Evolutionary conservation across 345 rosid genomes (phyloP).

Genomic region (Murraya koenigii): DNA sequence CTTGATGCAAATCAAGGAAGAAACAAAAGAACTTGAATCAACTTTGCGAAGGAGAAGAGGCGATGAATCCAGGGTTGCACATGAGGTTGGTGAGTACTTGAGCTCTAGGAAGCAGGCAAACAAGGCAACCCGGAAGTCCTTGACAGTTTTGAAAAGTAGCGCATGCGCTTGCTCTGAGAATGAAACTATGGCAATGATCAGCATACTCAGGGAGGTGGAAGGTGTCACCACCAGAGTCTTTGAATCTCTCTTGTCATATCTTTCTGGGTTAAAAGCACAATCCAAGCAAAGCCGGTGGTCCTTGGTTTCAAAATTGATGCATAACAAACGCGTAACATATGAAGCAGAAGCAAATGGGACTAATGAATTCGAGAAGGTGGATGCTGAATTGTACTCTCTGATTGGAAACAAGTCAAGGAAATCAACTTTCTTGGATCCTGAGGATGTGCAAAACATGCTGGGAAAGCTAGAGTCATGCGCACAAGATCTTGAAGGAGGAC

Average conservation of each 20-base stretch:
- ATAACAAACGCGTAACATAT: constrained; percentile 3
- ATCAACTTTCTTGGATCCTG: neutral
- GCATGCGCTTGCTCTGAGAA: neutral
- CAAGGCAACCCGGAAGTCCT: constrained; percentile 31
- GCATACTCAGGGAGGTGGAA: constrained; percentile 32
- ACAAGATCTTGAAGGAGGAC: constrained; percentile 14
- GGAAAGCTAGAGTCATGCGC: constrained; percentile 7
- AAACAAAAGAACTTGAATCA: constrained; percentile 29
- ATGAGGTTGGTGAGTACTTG: constrained; percentile 35
- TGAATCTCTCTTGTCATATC: constrained; percentile 26
- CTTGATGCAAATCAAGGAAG: constrained; percentile 27
- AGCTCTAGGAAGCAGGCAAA: constrained; percentile 37
- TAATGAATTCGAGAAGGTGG: constrained; percentile 10
- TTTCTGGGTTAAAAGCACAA: constrained; percentile 23
- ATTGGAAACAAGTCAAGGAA: constrained; percentile 11
- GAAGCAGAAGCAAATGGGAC: neutral
- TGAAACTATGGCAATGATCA: constrained; percentile 10
- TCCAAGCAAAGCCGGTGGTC: constrained; percentile 12
- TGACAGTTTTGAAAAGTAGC: constrained; percentile 9
- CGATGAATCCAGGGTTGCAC: neutral
- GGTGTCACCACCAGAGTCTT: constrained; percentile 18
- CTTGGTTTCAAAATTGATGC: constrained; percentile 25
- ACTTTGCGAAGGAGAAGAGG: constrained; percentile 29
- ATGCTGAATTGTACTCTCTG: constrained; percentile 16
- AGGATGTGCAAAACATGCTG: constrained; percentile 6